Conservation (phyloP, 345 rosid species). For the Gossypium australe region DNA sequence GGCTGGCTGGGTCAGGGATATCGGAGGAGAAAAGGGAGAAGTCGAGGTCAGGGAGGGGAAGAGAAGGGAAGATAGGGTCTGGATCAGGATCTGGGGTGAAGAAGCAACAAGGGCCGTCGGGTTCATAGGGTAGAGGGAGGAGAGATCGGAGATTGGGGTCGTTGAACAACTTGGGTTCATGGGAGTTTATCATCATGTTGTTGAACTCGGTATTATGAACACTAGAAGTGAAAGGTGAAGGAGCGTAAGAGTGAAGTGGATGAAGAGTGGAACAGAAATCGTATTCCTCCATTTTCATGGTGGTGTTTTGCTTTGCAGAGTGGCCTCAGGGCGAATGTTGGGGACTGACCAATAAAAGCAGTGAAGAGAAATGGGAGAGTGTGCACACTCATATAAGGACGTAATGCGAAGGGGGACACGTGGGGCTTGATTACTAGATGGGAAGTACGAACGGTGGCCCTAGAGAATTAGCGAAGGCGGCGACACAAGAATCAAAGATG, state of each 20-base stretch:
- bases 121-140: background rate
- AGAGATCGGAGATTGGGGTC: background rate
- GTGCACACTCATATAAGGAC: background rate
- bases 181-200: background rate
- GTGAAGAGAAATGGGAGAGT: background rate
- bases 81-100: background rate
- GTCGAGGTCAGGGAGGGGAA: background rate
- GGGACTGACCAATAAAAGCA: no score
- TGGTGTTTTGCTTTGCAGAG: background rate
- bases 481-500: conserved; percentile 35
- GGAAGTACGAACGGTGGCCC: background rate
- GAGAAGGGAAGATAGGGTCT: background rate
- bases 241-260: background rate
- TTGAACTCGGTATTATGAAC: background rate
- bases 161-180: background rate
- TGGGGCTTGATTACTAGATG: background rate
- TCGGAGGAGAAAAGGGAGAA: background rate
- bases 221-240: no score
- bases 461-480: conserved; percentile 21
- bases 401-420: background rate
- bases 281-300: background rate
- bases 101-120: background rate
- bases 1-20: background rate
- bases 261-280: background rate
- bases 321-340: no score